phyloP scores from a whole-genome alignment of 2,329 filamentous ascomycete genomes.

The Blumeriella jaapii region DNA sequence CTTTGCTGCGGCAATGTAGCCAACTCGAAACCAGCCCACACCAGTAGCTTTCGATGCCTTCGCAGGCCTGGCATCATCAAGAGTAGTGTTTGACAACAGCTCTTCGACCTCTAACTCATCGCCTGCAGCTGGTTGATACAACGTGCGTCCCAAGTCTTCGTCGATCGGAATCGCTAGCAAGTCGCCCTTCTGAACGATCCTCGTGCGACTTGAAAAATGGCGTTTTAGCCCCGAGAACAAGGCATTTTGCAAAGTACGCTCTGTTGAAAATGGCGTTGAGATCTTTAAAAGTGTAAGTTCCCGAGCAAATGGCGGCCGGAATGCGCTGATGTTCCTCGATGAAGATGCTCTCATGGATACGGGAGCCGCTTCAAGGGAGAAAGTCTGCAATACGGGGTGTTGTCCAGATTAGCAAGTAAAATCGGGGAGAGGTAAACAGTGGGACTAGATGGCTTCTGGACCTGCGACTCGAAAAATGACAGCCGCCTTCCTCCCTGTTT shows the following conservation, averaged over 20 bases:
- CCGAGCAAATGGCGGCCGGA: constrained; percentile 46
- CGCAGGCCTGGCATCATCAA: constrained; percentile 35
- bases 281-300: constrained; percentile 86
- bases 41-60: constrained; percentile 30
- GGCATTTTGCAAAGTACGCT: constrained; percentile 73
- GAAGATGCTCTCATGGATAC: constrained; percentile 41
- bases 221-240: constrained; percentile 78
- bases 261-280: constrained; percentile 77
- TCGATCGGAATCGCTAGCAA: constrained; percentile 84
- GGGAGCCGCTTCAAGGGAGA: constrained; percentile 49
- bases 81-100: constrained; percentile 36
- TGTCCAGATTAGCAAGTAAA: constrained; percentile 73
- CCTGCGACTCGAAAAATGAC: constrained; percentile 59
- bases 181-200: constrained; percentile 78
- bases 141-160: constrained; percentile 66
- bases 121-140: constrained; percentile 56
- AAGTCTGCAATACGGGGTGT: constrained; percentile 67
- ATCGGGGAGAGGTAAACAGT: constrained; percentile 73
- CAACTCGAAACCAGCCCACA: constrained; percentile 89
- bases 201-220: constrained; percentile 73
- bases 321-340: constrained; percentile 43
- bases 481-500: constrained; percentile 39
- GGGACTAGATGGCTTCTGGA: constrained; percentile 46
- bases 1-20: constrained; percentile 52
- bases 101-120: constrained; percentile 63